Conservation (phyloP, 345 rosid species). For the Zanthoxylum bungeanum region DNA sequence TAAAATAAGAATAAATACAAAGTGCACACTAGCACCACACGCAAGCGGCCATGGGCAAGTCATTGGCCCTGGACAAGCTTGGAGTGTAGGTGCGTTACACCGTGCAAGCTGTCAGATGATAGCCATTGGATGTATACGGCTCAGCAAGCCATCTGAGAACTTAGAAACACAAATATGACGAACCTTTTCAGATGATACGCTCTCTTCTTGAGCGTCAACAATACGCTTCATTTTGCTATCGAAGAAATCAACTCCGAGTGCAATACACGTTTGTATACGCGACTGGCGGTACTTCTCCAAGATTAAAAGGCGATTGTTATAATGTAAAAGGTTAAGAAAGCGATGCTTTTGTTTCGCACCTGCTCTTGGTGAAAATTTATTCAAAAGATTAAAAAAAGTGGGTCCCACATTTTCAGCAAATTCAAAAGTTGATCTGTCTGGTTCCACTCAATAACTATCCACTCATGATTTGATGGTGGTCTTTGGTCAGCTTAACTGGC, state of each 20-base stretch:
- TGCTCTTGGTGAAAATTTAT: conserved; percentile 22
- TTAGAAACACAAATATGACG: background rate
- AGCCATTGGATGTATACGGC: conserved; percentile 6
- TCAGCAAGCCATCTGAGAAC: background rate
- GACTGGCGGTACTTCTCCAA: background rate
- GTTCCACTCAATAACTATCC: conserved; percentile 53
- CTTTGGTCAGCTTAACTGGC: conserved; percentile 22
- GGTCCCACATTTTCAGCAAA: conserved; percentile 23
- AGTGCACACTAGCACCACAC: no score
- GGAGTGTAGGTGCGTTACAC: no score
- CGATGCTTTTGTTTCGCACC: conserved; percentile 28
- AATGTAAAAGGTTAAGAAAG: conserved; percentile 34
- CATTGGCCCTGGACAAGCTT: no score
- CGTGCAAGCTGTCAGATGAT: background rate
- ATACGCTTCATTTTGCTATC: background rate
- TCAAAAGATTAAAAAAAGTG: background rate
- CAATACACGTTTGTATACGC: background rate
- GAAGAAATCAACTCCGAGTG: background rate
- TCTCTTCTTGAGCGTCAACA: background rate
- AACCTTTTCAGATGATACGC: background rate
- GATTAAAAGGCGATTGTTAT: background rate
- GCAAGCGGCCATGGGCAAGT: no score
- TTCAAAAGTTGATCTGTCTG: conserved; percentile 39
- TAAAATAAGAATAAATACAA: no score
- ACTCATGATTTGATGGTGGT: conserved; percentile 53